Conservation (phyloP, 305 asterid species). For the Ajuga reptans region DNA sequence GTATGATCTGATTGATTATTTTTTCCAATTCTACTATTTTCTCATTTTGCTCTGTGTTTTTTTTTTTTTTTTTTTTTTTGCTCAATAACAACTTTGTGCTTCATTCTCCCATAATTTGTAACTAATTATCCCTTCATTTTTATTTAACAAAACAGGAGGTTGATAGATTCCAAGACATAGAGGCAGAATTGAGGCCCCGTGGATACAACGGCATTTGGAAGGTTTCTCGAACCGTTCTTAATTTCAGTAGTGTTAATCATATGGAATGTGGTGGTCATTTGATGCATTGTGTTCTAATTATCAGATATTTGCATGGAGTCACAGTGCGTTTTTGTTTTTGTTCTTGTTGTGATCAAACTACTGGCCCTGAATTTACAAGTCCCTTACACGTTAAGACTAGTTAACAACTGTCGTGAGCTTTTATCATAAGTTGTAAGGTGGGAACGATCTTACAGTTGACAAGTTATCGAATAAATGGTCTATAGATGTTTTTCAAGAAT, state of each 20-base stretch:
- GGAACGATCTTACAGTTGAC: neutral
- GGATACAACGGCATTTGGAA: conserved; percentile 96
- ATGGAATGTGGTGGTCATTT: conserved; percentile 5
- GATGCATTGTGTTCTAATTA: neutral
- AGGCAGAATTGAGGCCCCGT: conserved; percentile 55
- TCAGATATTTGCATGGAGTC: neutral
- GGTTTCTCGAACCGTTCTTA: conserved; percentile 37
- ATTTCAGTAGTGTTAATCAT: conserved; percentile 19
- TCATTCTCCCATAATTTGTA: neutral
- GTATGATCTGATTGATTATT: neutral
- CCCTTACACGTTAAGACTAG: neutral
- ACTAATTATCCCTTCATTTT: conserved; percentile 15
- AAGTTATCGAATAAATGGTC: neutral
- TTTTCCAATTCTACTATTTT: neutral
- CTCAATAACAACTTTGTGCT: neutral
- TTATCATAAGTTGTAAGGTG: neutral
- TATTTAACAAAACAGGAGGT: conserved; percentile 63
- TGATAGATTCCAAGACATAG: conserved; percentile 80
- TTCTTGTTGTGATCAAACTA: conserved; percentile 5
- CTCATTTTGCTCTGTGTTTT: neutral
- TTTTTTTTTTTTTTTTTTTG: too few species aligned
- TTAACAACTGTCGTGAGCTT: neutral
- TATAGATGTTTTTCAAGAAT: neutral
- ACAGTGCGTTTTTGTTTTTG: neutral
- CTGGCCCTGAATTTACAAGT: too few species aligned